Conservation (phyloP, 23 red algal genomes). For the Gracilariopsis chorda region DNA sequence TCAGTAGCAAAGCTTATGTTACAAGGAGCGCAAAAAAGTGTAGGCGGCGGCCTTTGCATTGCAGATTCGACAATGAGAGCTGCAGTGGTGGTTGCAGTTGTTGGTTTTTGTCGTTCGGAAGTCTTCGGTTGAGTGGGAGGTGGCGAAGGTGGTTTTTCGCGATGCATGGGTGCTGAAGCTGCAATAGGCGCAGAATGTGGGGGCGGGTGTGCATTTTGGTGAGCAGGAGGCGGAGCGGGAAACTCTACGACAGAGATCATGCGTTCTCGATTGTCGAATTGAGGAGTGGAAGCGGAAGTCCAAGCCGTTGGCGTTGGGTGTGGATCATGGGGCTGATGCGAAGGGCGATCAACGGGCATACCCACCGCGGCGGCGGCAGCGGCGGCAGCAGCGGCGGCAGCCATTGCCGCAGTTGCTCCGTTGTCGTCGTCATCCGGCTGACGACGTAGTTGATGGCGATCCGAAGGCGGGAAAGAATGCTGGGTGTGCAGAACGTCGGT, state of each 20-base stretch:
- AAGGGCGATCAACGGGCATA: background rate
- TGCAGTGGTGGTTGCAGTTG: background rate
- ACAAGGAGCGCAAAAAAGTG: constrained; percentile 19
- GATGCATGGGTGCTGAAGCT: background rate
- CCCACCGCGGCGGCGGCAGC: background rate
- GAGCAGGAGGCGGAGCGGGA: background rate
- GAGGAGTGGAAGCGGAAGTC: background rate
- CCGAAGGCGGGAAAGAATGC: background rate
- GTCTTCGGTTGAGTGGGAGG: background rate
- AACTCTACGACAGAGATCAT: background rate
- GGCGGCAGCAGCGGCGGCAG: constrained; percentile 18
- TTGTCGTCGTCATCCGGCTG: background rate
- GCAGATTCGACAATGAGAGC: background rate
- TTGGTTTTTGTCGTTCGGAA: background rate
- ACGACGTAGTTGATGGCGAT: background rate
- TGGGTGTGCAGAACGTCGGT: background rate
- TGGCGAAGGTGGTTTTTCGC: background rate
- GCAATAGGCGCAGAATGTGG: background rate
- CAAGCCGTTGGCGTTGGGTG: background rate
- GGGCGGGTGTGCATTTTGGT: background rate
- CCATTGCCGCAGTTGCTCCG: background rate
- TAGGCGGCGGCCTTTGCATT: background rate
- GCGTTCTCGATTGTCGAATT: background rate
- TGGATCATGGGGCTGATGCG: background rate
- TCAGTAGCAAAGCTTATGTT: constrained; percentile 1